phyloP scores from a whole-genome alignment of 2,329 filamentous ascomycete genomes.

The Ophiostoma populinum region DNA sequence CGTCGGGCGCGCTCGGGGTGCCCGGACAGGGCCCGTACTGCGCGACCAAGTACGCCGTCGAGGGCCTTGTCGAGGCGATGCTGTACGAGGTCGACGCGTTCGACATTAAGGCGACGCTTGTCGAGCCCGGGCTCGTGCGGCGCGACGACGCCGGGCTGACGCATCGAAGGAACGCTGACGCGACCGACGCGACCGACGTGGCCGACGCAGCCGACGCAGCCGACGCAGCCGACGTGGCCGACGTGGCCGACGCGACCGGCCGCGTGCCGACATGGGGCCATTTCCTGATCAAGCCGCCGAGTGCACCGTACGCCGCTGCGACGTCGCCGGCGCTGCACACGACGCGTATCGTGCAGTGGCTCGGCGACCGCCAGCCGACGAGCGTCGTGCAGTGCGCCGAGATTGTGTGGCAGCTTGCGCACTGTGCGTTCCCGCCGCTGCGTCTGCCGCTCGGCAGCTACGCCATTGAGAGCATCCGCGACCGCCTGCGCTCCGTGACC shows the following conservation, averaged over 20 bases:
- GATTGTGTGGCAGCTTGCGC: slow-evolving; percentile 82
- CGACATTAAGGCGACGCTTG: slow-evolving; percentile 84
- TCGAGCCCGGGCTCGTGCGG: slow-evolving; percentile 77
- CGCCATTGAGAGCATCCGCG: slow-evolving; percentile 87
- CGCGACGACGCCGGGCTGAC: slow-evolving; percentile 44
- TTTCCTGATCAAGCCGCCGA: slow-evolving; percentile 76
- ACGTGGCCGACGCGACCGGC: slow-evolving; percentile 26
- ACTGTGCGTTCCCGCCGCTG: slow-evolving; percentile 86
- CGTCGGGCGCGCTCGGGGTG: slow-evolving; percentile 79
- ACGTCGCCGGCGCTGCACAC: slow-evolving; percentile 79
- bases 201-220: too few relatives aligned
- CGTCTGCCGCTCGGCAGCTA: slow-evolving; percentile 79
- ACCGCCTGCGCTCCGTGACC: slow-evolving; percentile 74
- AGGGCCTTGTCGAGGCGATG: slow-evolving; percentile 91
- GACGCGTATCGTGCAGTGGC: slow-evolving; percentile 82
- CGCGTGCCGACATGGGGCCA: slow-evolving; percentile 74
- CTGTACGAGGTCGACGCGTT: slow-evolving; percentile 85
- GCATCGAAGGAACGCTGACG: too few relatives aligned
- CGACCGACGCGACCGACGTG: neutral
- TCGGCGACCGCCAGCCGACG: slow-evolving; percentile 80
- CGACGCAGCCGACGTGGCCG: neutral
- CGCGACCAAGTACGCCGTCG: slow-evolving; percentile 92
- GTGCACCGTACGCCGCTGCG: slow-evolving; percentile 59
- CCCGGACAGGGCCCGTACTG: slow-evolving; percentile 89
- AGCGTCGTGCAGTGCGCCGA: slow-evolving; percentile 87